Percentiles rank a stretch among this genome's conserved stretches.
These are phyloP conservation scores for Polytolypa hystricis DNA, from an alignment of 2,329 filamentous ascomycete genomes.

Conservation along the genomic window DNA sequence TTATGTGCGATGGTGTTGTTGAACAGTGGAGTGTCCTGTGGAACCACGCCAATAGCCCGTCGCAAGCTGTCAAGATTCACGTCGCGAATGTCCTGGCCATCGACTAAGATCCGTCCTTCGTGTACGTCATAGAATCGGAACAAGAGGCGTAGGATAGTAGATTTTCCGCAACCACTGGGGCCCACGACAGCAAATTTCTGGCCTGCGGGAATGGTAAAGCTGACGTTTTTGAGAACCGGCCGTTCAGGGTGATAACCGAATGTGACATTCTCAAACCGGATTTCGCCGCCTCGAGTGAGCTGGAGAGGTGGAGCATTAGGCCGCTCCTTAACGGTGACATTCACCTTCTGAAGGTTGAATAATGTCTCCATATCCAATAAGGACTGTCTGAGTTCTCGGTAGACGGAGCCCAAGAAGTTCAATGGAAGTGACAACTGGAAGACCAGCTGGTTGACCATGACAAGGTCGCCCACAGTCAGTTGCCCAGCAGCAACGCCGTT, in stretches of 20 bases:
- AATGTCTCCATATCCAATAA: slow-evolving; percentile 97
- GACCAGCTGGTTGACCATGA: slow-evolving; percentile 98
- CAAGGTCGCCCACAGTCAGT: slow-evolving; percentile 86
- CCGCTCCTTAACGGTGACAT: slow-evolving; percentile 71
- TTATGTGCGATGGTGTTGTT: slow-evolving; percentile 96
- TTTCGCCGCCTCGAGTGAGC: slow-evolving; percentile 70
- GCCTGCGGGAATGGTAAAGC: slow-evolving; percentile 81
- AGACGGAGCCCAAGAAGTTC: slow-evolving; percentile 97
- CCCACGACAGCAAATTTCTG: slow-evolving; percentile 95
- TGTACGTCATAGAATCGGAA: slow-evolving; percentile 94
- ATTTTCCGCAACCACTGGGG: slow-evolving; percentile 91
- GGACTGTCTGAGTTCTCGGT: slow-evolving; percentile 87
- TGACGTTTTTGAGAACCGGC: slow-evolving; percentile 75
- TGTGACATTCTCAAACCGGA: slow-evolving; percentile 85
- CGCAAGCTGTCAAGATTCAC: slow-evolving; percentile 75
- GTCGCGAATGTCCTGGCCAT: slow-evolving; percentile 81
- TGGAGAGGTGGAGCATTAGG: slow-evolving; percentile 61
- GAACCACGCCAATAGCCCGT: slow-evolving; percentile 82
- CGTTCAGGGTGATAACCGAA: slow-evolving; percentile 86
- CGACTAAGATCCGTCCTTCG: slow-evolving; percentile 72
- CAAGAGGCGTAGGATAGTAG: slow-evolving; percentile 76
- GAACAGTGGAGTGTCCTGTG: slow-evolving; percentile 93
- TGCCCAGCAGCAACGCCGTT: slow-evolving; percentile 72
- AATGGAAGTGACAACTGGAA: slow-evolving; percentile 95
- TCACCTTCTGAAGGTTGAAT: slow-evolving; percentile 95